These are phyloP conservation scores for Dichotomocladium elegans DNA, from an alignment of 371 early-diverging fungal species.

Conservation along the genomic window DNA sequence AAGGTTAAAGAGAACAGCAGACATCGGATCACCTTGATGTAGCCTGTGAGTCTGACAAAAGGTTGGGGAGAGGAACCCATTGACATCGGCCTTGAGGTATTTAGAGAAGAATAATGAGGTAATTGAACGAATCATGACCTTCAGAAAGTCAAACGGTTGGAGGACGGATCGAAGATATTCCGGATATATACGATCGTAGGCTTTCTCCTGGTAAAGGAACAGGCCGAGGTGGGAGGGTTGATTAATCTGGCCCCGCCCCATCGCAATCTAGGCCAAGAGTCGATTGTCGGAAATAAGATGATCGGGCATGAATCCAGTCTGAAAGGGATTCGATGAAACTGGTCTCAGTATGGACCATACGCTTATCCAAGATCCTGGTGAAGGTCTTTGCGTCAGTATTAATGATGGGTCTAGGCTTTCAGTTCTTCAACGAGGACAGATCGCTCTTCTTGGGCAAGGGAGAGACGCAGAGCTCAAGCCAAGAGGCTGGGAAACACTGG, in stretches of 20 bases:
- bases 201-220: background rate
- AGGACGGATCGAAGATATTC: background rate
- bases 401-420: slow-evolving; percentile 20
- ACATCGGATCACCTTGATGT: slow-evolving; percentile 16
- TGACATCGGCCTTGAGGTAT: slow-evolving; percentile 10
- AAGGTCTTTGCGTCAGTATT: slow-evolving; percentile 15
- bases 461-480: slow-evolving; percentile 16
- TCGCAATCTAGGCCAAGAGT: background rate
- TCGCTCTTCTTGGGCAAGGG: slow-evolving; percentile 18
- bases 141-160: background rate
- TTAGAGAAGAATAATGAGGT: slow-evolving; percentile 3
- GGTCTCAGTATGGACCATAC: background rate
- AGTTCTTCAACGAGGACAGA: slow-evolving; percentile 8
- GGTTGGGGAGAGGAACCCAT: slow-evolving; percentile 9
- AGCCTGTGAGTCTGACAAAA: slow-evolving; percentile 5
- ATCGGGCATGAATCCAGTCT: slow-evolving; percentile 10
- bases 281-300: slow-evolving; percentile 8
- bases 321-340: slow-evolving; percentile 1
- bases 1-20: slow-evolving; percentile 14
- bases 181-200: background rate
- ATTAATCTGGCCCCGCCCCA: background rate
- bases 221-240: background rate
- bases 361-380: slow-evolving; percentile 8
- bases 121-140: background rate
- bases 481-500: slow-evolving; percentile 10